Percentiles rank a stretch among this genome's conserved stretches.
phyloP scores from a whole-genome alignment of 2,329 filamentous ascomycete genomes.

The Xylariales sp. region DNA sequence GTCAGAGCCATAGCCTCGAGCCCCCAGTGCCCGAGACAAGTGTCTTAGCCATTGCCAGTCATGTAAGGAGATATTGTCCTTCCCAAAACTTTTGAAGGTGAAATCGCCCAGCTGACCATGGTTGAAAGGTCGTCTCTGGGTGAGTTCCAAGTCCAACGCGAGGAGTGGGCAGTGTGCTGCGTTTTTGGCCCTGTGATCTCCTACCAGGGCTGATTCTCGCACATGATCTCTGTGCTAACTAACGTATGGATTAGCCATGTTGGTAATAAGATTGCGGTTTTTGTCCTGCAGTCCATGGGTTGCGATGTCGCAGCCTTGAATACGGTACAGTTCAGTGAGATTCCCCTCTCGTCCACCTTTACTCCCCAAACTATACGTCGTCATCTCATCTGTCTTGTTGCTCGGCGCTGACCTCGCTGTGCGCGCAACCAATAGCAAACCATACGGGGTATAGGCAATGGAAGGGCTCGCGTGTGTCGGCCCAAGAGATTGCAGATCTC shows the following conservation, averaged over 20 bases:
- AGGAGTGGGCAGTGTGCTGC: too few relatives aligned
- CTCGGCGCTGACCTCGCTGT: background rate
- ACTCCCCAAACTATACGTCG: too few relatives aligned
- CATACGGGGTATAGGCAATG: constrained; percentile 90
- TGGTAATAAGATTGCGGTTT: constrained; percentile 94
- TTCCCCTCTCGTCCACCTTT: too few relatives aligned
- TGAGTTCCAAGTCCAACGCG: too few relatives aligned
- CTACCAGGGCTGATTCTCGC: too few relatives aligned
- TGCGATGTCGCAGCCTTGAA: constrained; percentile 93
- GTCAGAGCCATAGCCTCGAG: constrained; percentile 29
- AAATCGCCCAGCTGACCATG: constrained; percentile 21
- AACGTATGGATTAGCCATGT: constrained; percentile 75
- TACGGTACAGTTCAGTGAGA: constrained; percentile 93
- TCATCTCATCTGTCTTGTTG: constrained; percentile 2
- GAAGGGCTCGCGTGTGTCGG: constrained; percentile 77
- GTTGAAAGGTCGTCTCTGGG: constrained; percentile 66
- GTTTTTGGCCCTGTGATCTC: too few relatives aligned
- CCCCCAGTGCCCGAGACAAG: constrained; percentile 51
- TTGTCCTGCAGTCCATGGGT: constrained; percentile 88
- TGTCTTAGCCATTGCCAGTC: constrained; percentile 87
- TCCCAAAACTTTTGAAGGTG: constrained; percentile 34
- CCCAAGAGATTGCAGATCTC: constrained; percentile 77
- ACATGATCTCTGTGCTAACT: too few relatives aligned
- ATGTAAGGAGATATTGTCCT: constrained; percentile 55
- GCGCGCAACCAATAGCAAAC: constrained; percentile 59